Base-by-base conservation (phyloP, 192 early-diverging fungal genomes). In the Backusella tarrabulga region DNA sequence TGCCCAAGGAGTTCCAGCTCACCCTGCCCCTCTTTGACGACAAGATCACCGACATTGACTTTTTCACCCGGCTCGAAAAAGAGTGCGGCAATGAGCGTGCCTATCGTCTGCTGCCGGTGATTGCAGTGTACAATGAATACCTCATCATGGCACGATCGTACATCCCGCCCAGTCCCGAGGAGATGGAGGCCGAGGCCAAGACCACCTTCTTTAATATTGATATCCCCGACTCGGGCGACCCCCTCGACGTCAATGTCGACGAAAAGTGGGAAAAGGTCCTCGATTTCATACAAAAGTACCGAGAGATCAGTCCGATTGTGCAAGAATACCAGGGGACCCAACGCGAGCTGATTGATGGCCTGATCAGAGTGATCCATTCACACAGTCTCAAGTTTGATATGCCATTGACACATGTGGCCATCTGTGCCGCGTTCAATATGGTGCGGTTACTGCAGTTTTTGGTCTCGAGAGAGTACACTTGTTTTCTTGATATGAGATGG, bases 11-110 rank as follows among this genome's bases (percentile, higher is more conserved):
- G 7, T 69, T 69, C 19, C 75, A 68, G 0, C 8, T 76, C 3
- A 8, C 38, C 0, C 26, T 76, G 23, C 67, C 75, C 0, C 67
- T 76, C 8, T 76, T 76, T 70, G 67, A 76, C 23, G 75, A 76
- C 41, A 34, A 34, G 11, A 9, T 69, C 34, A 38, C 42, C 34
- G 67, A 76, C 34, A 26, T 68, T 9, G 63, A 44, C 15, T 46
- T 70, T n/a, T 46, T 76, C 0, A 68, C 44, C 3, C 34, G 23
- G 4, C 42, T 76, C 0, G 40, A 67, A 6, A 35, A 54, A 11
- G 75, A 76, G 26, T 68, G 67, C 17, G 68, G 42, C 4, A 26
- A 44, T 34, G 32, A 34, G 26, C 44, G 41, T 11, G 67, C 68
- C 12, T 67, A 46, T n/a, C 26, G 68, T 7, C 23, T 67, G 1